These are phyloP conservation scores for Daldinia sp. DNA, from an alignment of 2,329 filamentous ascomycete genomes.

Conservation along the genomic window DNA sequence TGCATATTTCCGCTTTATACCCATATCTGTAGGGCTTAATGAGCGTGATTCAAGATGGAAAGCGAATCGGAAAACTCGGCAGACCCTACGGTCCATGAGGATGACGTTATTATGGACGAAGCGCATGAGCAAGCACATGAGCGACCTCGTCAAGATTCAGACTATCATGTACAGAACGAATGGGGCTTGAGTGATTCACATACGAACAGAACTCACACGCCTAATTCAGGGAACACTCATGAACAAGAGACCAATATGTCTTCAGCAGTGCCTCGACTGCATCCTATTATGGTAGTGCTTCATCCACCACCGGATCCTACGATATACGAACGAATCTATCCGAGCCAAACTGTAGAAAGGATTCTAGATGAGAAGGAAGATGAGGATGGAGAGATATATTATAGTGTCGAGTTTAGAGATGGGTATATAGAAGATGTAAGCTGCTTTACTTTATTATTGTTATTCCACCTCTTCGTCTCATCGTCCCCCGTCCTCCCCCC, in stretches of 20 bases:
- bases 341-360: slow-evolving; percentile 56
- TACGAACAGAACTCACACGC: neutral
- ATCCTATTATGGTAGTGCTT: slow-evolving; percentile 50
- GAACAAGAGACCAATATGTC: slow-evolving; percentile 7
- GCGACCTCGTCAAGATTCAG: slow-evolving; percentile 2
- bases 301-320: slow-evolving; percentile 45
- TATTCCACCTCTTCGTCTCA: slow-evolving; percentile 28
- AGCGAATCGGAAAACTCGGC: slow-evolving; percentile 49
- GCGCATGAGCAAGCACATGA: slow-evolving; percentile 5
- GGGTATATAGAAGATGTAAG: slow-evolving; percentile 61
- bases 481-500: neutral
- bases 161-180: slow-evolving; percentile 17
- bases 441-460: slow-evolving; percentile 37
- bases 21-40: neutral
- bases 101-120: slow-evolving; percentile 18
- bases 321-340: slow-evolving; percentile 45
- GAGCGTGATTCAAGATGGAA: slow-evolving; percentile 23
- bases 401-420: slow-evolving; percentile 60
- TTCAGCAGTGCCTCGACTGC: slow-evolving; percentile 23
- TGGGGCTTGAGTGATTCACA: neutral
- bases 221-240: neutral
- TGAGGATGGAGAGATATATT: slow-evolving; percentile 48
- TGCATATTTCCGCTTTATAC: slow-evolving; percentile 1
- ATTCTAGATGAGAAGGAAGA: slow-evolving; percentile 51
- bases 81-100: neutral